These are phyloP conservation scores for Quercus robur DNA, from an alignment of 306 rosid genomes.

Conservation along the genomic window DNA sequence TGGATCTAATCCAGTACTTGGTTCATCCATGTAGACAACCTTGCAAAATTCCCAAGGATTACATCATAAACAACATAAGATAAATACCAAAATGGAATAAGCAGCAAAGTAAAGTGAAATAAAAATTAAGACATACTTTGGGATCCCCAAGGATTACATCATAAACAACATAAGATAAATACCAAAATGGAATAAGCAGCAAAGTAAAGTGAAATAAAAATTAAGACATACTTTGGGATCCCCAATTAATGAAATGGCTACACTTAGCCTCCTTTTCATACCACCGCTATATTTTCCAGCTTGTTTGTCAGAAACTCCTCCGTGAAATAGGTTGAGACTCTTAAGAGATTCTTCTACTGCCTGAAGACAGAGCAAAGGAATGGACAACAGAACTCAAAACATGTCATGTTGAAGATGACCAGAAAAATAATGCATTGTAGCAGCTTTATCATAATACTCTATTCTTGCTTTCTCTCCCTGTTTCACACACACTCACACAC, in stretches of 20 bases:
- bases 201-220: conserved; percentile 1
- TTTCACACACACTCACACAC: no score
- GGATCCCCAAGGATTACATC: conserved; percentile 59
- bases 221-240: conserved; percentile 58
- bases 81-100: background rate
- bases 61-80: conserved; percentile 1
- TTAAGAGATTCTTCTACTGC: conserved; percentile 89
- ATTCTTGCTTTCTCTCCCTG: no score
- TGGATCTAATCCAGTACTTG: conserved; percentile 85
- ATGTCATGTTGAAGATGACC: background rate
- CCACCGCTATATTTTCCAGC: conserved; percentile 90
- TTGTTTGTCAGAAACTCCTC: conserved; percentile 72
- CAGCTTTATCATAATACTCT: no score
- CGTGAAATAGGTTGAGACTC: conserved; percentile 69
- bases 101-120: background rate
- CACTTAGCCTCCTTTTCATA: conserved; percentile 94
- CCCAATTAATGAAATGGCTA: conserved; percentile 81
- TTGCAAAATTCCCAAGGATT: conserved; percentile 10
- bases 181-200: background rate
- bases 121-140: conserved; percentile 36
- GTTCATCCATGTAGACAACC: conserved; percentile 99
- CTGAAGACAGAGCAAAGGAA: conserved; percentile 37
- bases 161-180: conserved; percentile 7
- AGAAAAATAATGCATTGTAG: background rate
- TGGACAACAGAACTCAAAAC: background rate